Evolutionary conservation across 495 filamentous ascomycete species (phyloP), one percentile per base, ranked within the genome.

Genomic region (Penicillium ucsense): DNA sequence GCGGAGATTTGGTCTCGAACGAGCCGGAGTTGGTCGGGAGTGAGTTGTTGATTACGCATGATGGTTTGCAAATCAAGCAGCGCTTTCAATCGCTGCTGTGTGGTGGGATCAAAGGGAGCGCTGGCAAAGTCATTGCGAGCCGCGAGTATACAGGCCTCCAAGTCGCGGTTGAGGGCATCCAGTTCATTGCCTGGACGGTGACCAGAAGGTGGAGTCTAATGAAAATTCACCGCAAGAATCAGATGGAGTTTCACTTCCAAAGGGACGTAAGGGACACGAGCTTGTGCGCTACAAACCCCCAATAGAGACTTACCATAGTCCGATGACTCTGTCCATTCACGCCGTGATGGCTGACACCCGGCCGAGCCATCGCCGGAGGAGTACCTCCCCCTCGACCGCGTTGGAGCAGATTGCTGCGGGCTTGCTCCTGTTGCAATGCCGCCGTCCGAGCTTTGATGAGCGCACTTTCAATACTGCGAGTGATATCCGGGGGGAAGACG

Each of bases 391-490:
- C 73, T 39, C 84, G 77, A 35, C 65, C 67, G 48, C 80, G 79
- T 20, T 70, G 72, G 46, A 83, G 68, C 6, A 81, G 78, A 53
- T 85, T 83, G 36, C 71, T 70, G 50, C 80, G 76, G 35, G 77
- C 78, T 59, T 87, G 84, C 51, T 88, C 79, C 41, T 79, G 75
- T 47, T 88, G 79, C 44, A 88, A 63, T 42, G 83, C 80, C 10
- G 79, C 83, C 6, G 88, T 94, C 48, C 85, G 80, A 5, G 85
- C 86, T 62, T 89, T 94, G 59, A 94, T 88, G 48, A 98, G 72
- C 10, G 90, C 88, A 68, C 84, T 94, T 61, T 98, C 92, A 54
- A 98, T 97, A 45, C 85, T 83, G 35, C 86, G 78, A 35, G 88
- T 94, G 37, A 85, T 75, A 28, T 96, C 89, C 8, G 77, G 71